Percentiles rank a stretch among this genome's conserved stretches.
These are phyloP conservation scores for Magnaporthiopsis rhizophila DNA, from an alignment of 2,329 filamentous ascomycete species.

Conservation along the genomic window DNA sequence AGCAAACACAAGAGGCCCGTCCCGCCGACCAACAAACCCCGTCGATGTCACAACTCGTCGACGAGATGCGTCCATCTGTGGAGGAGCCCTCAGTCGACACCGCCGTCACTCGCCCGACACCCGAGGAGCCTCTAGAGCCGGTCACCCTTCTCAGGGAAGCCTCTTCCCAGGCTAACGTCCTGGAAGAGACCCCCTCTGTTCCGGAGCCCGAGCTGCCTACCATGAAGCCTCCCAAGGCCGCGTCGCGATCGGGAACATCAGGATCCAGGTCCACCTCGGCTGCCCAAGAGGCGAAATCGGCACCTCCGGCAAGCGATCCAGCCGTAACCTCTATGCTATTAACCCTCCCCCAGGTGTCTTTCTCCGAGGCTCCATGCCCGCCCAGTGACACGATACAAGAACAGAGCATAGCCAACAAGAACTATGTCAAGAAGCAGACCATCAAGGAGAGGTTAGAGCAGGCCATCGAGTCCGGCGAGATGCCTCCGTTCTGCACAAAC, in stretches of 20 bases:
- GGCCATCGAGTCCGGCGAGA: constrained; percentile 68
- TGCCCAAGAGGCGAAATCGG: constrained; percentile 10
- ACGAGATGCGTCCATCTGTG: background rate
- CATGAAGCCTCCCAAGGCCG: constrained; percentile 6
- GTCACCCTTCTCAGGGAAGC: background rate
- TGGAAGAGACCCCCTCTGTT: background rate
- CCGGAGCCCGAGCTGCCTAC: constrained; percentile 7
- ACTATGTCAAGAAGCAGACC: constrained; percentile 54
- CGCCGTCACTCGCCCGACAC: background rate
- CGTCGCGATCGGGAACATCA: constrained; percentile 12
- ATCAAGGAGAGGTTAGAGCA: constrained; percentile 52
- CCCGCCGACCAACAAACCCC: background rate
- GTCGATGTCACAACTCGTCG: background rate
- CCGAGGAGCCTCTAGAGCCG: background rate
- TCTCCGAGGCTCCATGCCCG: constrained; percentile 32
- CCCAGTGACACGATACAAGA: constrained; percentile 30
- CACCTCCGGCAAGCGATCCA: constrained; percentile 41
- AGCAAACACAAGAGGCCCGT: background rate
- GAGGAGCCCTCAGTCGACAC: background rate
- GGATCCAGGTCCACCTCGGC: constrained; percentile 11
- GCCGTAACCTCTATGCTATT: constrained; percentile 21
- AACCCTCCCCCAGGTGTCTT: constrained; percentile 19
- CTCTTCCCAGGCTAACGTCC: background rate
- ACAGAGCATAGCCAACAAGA: constrained; percentile 39
- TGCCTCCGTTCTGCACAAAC: constrained; percentile 84